These are phyloP conservation scores for Globisporangium sylvaticum DNA, from an alignment of 352 stramenopile genomes.

Conservation along the genomic window DNA sequence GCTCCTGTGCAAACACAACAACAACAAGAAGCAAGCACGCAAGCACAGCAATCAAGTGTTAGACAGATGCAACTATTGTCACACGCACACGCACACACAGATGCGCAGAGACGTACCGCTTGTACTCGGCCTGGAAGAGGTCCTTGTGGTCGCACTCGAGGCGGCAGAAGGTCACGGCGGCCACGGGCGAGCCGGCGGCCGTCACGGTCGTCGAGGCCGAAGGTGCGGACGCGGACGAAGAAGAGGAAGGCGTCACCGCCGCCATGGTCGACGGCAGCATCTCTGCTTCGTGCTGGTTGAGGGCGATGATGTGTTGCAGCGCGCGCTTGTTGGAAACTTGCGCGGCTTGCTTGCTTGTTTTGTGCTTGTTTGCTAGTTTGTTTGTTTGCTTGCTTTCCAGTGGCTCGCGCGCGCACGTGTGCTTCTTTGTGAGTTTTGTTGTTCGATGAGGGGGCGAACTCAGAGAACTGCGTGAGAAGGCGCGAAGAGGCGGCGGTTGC, in stretches of 20 bases:
- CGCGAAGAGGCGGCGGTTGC: conserved; percentile 1
- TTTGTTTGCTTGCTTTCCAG: not conserved
- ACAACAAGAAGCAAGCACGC: not conserved
- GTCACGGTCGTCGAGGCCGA: not conserved
- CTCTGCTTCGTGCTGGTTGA: not conserved
- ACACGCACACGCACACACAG: not conserved
- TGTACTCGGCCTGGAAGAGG: conserved; percentile 68
- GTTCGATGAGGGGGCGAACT: not conserved
- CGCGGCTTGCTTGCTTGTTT: not conserved
- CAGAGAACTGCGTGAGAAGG: not conserved
- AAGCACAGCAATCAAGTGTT: not conserved
- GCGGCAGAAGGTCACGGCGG: conserved; percentile 41
- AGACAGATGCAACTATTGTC: not conserved
- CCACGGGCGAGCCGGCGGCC: conserved; percentile 18
- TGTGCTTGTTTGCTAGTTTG: not conserved
- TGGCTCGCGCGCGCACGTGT: not conserved
- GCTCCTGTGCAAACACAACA: conserved; percentile 24
- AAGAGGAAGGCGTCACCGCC: not conserved
- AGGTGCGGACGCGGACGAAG: not conserved
- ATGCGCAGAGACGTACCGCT: conserved; percentile 23
- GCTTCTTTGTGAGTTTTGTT: conserved; percentile 4
- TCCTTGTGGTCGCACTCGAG: conserved; percentile 59
- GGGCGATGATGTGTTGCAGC: not conserved
- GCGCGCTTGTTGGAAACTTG: not conserved
- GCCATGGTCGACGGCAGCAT: conserved; percentile 7